phyloP scores from a whole-genome alignment of 2,329 filamentous ascomycete genomes.

The Trichoderma hamatum region DNA sequence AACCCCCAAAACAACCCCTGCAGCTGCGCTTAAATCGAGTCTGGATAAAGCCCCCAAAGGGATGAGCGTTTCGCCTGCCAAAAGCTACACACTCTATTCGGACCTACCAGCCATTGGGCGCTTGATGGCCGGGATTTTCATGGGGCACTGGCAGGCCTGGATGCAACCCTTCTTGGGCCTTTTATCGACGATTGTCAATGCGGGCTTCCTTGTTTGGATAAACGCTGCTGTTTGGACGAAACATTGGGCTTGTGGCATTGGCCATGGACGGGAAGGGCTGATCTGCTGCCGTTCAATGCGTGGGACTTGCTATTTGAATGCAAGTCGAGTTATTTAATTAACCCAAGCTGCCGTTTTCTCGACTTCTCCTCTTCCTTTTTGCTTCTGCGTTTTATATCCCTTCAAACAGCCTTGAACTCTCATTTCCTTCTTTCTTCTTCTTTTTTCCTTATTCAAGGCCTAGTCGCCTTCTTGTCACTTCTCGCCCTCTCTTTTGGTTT shows the following conservation, averaged over 20 bases:
- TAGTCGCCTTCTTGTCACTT: not conserved
- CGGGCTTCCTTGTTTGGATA: constrained; percentile 24
- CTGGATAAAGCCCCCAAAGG: not conserved
- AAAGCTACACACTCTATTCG: not conserved
- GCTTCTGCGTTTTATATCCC: not conserved
- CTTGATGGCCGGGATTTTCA: not conserved
- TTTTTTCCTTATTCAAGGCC: not conserved
- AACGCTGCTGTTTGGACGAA: constrained; percentile 16
- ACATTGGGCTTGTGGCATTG: not conserved
- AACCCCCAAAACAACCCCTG: not conserved
- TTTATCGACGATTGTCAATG: not conserved
- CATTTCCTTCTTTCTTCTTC: not conserved
- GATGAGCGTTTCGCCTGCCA: constrained; percentile 17
- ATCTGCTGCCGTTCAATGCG: not conserved
- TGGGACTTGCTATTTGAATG: constrained; percentile 20
- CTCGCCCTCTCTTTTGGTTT: not conserved
- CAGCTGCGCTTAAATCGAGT: constrained; percentile 10
- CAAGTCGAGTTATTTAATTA: constrained; percentile 3
- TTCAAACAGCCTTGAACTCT: not conserved
- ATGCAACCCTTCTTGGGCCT: not conserved
- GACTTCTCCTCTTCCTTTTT: not conserved
- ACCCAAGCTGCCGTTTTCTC: not conserved
- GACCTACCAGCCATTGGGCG: constrained; percentile 16
- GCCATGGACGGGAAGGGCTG: not conserved
- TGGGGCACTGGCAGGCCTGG: not conserved